Evolutionary conservation across 2,329 filamentous ascomycete species (phyloP).

Genomic region (Elsinoe arachidis): DNA sequence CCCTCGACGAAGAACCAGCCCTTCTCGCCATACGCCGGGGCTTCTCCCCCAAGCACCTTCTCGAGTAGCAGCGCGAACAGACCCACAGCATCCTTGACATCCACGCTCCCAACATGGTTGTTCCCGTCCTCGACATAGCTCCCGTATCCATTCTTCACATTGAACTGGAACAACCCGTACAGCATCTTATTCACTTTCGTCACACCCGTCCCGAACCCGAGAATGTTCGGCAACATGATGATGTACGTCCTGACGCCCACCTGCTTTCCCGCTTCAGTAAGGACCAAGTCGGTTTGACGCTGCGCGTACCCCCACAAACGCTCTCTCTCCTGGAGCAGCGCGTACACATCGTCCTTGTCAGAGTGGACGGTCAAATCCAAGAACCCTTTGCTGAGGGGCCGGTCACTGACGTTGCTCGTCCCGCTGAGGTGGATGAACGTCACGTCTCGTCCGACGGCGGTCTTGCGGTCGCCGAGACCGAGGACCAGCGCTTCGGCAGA

Average conservation of each 20-base stretch:
- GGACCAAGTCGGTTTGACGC: not conserved
- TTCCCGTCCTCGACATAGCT: not conserved
- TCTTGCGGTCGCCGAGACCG: conserved; percentile 1
- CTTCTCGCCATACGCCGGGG: not conserved
- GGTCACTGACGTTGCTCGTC: not conserved
- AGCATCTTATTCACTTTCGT: not conserved
- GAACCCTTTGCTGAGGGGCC: not conserved
- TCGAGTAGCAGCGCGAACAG: not conserved
- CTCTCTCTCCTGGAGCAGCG: not conserved
- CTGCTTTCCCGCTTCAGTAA: not conserved
- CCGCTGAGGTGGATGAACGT: not conserved
- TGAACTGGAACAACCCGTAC: not conserved
- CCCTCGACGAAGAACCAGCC: not conserved
- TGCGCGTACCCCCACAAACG: not conserved
- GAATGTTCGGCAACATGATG: not conserved
- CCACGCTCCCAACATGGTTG: not conserved
- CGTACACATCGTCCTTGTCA: not conserved
- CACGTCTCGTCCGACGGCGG: not conserved
- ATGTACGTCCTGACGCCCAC: not conserved
- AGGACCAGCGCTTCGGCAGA: not conserved
- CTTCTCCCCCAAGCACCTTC: not conserved
- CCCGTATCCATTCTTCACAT: not conserved
- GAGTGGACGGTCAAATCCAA: not conserved
- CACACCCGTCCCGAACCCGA: not conserved
- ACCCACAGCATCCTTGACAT: not conserved